phyloP scores from a whole-genome alignment of 2,329 filamentous ascomycete genomes.

The Helminthosporium solani region DNA sequence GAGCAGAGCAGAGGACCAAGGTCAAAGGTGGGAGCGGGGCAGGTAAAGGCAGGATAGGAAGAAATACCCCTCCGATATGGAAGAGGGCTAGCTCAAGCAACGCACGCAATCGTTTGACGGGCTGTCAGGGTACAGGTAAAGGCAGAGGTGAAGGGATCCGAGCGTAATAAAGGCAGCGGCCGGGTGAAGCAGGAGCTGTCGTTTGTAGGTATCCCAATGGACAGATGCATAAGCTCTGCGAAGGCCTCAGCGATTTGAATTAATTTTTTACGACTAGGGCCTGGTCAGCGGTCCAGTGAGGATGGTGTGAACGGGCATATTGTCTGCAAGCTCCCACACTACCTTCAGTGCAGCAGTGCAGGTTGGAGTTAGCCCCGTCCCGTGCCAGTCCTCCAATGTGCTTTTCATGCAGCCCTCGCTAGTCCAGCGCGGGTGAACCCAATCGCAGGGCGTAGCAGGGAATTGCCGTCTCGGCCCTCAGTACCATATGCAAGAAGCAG shows the following conservation, averaged over 20 bases:
- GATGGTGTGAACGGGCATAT: no score
- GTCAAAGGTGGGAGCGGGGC: slow-evolving; percentile 12
- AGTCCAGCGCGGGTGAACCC: slow-evolving; percentile 21
- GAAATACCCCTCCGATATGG: slow-evolving; percentile 17
- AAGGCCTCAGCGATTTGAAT: no score
- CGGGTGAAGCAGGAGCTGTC: slow-evolving; percentile 1
- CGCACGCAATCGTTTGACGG: slow-evolving; percentile 16
- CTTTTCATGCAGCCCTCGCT: slow-evolving; percentile 29
- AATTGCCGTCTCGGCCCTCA: slow-evolving; percentile 18
- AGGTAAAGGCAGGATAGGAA: slow-evolving; percentile 14
- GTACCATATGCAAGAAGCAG: slow-evolving; percentile 20
- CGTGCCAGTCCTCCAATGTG: slow-evolving; percentile 44
- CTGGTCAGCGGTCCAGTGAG: slow-evolving; percentile 1
- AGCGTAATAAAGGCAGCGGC: slow-evolving; percentile 4
- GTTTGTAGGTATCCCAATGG: not conserved
- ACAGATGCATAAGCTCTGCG: no score
- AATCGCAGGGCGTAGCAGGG: slow-evolving; percentile 21
- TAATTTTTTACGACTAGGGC: slow-evolving; percentile 7
- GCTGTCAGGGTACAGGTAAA: not conserved
- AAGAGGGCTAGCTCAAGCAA: slow-evolving; percentile 25
- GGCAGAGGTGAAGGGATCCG: not conserved
- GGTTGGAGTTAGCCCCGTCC: slow-evolving; percentile 28
- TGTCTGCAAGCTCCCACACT: no score
- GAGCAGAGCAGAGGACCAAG: not conserved
- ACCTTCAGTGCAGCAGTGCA: no score